Evolutionary conservation across 306 rosid genomes (phyloP), one percentile per base, ranked within the genome.

Genomic region (Sindora glabra): DNA sequence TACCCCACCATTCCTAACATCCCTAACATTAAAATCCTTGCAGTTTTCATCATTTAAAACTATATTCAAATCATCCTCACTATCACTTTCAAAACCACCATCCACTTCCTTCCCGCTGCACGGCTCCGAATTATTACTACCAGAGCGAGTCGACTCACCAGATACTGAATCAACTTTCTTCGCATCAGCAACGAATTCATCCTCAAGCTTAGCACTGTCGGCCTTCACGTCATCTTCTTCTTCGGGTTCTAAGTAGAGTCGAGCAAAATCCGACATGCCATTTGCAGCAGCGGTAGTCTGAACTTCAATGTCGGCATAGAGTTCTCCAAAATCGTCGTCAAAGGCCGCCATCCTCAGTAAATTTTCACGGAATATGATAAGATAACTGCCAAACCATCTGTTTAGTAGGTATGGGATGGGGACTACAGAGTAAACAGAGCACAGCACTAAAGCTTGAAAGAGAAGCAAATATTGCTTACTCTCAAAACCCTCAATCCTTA

Each of bases 1-100:
- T 11, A 33, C 56, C 14, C 64, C 63, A 45, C 56, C 70, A 14
- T 19, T 21, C 75, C 45, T 36, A 54, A 8, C 13, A 48, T n/a
- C 13, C 48, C 67, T 60, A 15, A 68, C 71, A 1, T 58, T 70
- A 37, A 69, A 65, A 24, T 26, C 37, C 6, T 58, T 22, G 42
- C 51, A 52, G 38, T 67, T 89, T 8, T 69, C 84, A 37, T 84
- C 86, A 25, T 84, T 83, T 74, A 86, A 69, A n/a, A 86, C 72
- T 6, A 86, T 86, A 19, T 81, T 75, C 57, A 87, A 66, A 59
- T 75, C 95, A 58, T 81, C 86, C 44, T 77, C 86, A 46, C 90
- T 83, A 2, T 83, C 94, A 36, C 83, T 82, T 13, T 30, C 87
- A 39, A 17, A 24, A 24, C 10, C 69, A 42, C 38, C 76, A 59